A percentile compares a stretch with the other conserved stretches of the same genome.
These are phyloP conservation scores for Alternaria metachromatica DNA, from an alignment of 2,329 filamentous ascomycete species.

Conservation along the genomic window DNA sequence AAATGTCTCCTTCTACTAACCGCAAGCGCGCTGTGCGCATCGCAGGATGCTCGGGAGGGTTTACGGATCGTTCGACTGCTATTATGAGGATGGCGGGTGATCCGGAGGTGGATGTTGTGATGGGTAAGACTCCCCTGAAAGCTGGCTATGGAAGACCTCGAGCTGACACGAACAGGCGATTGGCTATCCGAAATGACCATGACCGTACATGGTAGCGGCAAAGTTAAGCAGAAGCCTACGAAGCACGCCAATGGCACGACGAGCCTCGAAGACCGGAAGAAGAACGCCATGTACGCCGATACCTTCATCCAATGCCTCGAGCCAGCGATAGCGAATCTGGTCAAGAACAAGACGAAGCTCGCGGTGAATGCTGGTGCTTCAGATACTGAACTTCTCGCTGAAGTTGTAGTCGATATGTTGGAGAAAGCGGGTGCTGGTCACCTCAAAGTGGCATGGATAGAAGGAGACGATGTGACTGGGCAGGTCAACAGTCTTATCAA, in stretches of 20 bases:
- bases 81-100: slow-evolving; percentile 41
- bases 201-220: slow-evolving; percentile 34
- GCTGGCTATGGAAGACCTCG: not conserved
- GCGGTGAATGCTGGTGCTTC: slow-evolving; percentile 62
- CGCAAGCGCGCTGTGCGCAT: slow-evolving; percentile 39
- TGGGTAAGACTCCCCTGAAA: slow-evolving; percentile 18
- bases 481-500: slow-evolving; percentile 45
- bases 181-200: slow-evolving; percentile 43
- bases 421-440: slow-evolving; percentile 15
- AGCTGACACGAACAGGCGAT: slow-evolving; percentile 21
- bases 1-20: slow-evolving; percentile 17
- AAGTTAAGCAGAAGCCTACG: slow-evolving; percentile 44
- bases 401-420: slow-evolving; percentile 19
- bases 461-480: slow-evolving; percentile 31
- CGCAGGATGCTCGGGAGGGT: slow-evolving; percentile 49
- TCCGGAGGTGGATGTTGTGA: slow-evolving; percentile 34
- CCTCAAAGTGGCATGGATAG: slow-evolving; percentile 31
- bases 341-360: slow-evolving; percentile 48
- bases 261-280: slow-evolving; percentile 48
- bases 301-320: slow-evolving; percentile 59
- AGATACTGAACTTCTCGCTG: slow-evolving; percentile 53
- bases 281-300: slow-evolving; percentile 35
- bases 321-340: slow-evolving; percentile 26
- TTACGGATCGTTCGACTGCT: slow-evolving; percentile 48
- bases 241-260: slow-evolving; percentile 38